Percentiles rank a stretch among this genome's conserved stretches.
These are phyloP conservation scores for Basidiobolus meristosporus DNA, from an alignment of 371 early-diverging fungal species.

Conservation along the genomic window DNA sequence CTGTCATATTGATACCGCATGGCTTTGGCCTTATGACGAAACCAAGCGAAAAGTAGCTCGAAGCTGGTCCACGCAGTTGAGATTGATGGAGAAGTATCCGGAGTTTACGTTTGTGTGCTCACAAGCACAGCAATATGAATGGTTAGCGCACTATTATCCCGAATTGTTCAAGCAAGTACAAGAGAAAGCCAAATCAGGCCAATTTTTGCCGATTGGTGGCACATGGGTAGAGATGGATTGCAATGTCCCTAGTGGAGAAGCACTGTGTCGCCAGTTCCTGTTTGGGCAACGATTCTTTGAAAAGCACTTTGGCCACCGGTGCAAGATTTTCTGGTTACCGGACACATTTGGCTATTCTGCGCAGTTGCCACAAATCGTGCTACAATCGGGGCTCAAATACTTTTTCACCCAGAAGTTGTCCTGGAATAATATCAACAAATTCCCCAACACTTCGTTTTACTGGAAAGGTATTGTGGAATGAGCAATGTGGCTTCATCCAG, in stretches of 20 bases:
- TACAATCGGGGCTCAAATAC: constrained; percentile 62
- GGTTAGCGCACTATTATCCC: constrained; percentile 74
- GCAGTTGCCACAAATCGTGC: constrained; percentile 86
- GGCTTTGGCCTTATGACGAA: constrained; percentile 84
- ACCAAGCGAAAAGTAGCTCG: constrained; percentile 90
- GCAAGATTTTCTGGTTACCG: constrained; percentile 86
- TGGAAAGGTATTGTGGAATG: constrained; percentile 64
- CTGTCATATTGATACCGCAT: constrained; percentile 50
- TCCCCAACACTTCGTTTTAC: constrained; percentile 86
- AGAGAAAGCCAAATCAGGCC: constrained; percentile 39
- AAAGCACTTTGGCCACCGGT: constrained; percentile 60
- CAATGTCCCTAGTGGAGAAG: constrained; percentile 90
- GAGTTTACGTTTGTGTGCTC: constrained; percentile 80
- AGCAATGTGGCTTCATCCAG: not conserved
- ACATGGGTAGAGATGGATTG: constrained; percentile 98
- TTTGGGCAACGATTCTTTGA: constrained; percentile 79
- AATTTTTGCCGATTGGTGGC: constrained; percentile 88
- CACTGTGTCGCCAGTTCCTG: constrained; percentile 82
- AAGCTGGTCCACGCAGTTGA: constrained; percentile 76
- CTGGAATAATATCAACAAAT: constrained; percentile 97
- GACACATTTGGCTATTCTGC: constrained; percentile 62
- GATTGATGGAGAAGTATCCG: constrained; percentile 69
- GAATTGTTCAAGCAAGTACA: constrained; percentile 56
- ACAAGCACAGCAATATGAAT: constrained; percentile 91
- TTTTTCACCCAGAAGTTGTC: constrained; percentile 96